Evolutionary conservation across 139 green algal species (phyloP), one percentile per base, ranked within the genome.

Genomic region (Trebouxia sp.): DNA sequence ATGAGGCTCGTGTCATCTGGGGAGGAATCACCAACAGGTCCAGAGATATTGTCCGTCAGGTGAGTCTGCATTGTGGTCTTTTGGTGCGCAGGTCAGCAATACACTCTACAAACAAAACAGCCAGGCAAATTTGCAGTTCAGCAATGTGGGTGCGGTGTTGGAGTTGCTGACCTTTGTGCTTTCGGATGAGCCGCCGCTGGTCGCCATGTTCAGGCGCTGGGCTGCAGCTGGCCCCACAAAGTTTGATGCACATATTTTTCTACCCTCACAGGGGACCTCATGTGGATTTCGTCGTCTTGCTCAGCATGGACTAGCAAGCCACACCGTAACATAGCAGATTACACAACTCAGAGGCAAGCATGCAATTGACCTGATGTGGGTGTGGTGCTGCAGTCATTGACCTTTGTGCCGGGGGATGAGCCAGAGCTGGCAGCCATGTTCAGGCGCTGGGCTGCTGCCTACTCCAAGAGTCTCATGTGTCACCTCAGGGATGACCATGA

Each of bases 1-100:
- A 79, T 32, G 87, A 91, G 51, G 85, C 83, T 30, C 82, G 85
- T 43, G 86, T 72, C 42, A 51, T 85, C 42, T 91, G 87, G 87
- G 80, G 83, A 30, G 81, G 72, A 5, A 28, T 90, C 0, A 78
- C 76, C 30, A 87, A 87, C 76, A 62, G 84, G 38, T 75, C 67
- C 0, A 83, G 87, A n/a, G 84, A 90, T 70, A 47, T 87, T 3
- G 55, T 91, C 48, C 76, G 87, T 8, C 85, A 89, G 83, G 82
- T 86, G 55, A 5, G 81, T 0, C 14, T 17, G 17, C 8, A 17
- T 28, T n/a, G n/a, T n/a, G n/a, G n/a, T n/a, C n/a, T n/a, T n/a
- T n/a, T n/a, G n/a, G n/a, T n/a, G n/a, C n/a, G n/a, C n/a, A n/a
- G n/a, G n/a, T n/a, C n/a, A n/a, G n/a, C n/a, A n/a, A n/a, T n/a